Conservation (phyloP, 805 yeast genomes). For the Yarrowia hollandica region DNA sequence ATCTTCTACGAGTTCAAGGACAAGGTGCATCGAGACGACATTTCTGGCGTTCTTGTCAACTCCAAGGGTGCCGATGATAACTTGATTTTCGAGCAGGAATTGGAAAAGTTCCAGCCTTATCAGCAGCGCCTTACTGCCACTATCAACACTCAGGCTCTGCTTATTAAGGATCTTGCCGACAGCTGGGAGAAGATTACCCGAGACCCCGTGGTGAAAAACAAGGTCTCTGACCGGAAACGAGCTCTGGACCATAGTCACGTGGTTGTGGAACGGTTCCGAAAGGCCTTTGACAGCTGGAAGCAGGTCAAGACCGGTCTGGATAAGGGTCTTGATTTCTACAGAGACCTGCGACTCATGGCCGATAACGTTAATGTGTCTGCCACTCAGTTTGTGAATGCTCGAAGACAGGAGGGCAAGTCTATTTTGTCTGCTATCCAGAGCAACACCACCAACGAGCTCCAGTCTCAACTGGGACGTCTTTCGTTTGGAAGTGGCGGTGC, state of each 20-base stretch:
- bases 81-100: conserved; percentile 63
- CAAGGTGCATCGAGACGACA: conserved; percentile 77
- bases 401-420: conserved; percentile 15
- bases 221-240: conserved; percentile 44
- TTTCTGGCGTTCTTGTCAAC: conserved; percentile 68
- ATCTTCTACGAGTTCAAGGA: conserved; percentile 65
- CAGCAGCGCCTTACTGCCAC: conserved; percentile 67
- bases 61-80: conserved; percentile 61
- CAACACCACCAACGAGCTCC: conserved; percentile 15
- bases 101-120: conserved; percentile 72
- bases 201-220: conserved; percentile 48
- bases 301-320: conserved; percentile 57
- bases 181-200: conserved; percentile 50
- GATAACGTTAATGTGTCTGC: conserved; percentile 2
- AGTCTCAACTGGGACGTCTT: conserved; percentile 41
- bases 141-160: conserved; percentile 59
- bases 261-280: conserved; percentile 47
- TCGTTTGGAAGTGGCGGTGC: not conserved
- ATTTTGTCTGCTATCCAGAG: conserved; percentile 4
- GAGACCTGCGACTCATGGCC: conserved; percentile 42
- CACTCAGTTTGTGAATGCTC: conserved; percentile 14
- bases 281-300: conserved; percentile 59
- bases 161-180: conserved; percentile 50
- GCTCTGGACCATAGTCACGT: conserved; percentile 41
- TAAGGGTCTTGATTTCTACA: conserved; percentile 67